Conservation (phyloP, 495 filamentous ascomycete species). For the Extremus antarcticus region DNA sequence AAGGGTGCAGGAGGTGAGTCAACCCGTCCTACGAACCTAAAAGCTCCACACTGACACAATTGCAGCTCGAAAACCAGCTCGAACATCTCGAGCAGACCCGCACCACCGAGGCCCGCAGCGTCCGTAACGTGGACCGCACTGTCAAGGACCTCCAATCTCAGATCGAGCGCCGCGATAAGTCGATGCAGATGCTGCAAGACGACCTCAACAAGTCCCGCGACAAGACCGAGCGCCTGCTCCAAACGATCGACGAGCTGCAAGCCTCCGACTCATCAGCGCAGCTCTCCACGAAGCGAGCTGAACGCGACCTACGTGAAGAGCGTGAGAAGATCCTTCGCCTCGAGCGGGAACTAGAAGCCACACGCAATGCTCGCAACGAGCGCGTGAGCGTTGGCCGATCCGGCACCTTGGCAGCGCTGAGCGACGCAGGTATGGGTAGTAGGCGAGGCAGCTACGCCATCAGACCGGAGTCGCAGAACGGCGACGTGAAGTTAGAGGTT, state of each 20-base stretch:
- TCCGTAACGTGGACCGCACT: conserved; percentile 87
- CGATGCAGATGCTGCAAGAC: conserved; percentile 63
- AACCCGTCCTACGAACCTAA: conserved; percentile 8
- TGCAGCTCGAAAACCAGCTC: conserved; percentile 79
- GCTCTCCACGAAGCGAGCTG: conserved; percentile 67
- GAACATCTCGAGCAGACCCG: conserved; percentile 72
- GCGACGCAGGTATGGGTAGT: conserved; percentile 30
- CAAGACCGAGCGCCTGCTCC: conserved; percentile 76
- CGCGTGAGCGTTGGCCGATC: conserved; percentile 34
- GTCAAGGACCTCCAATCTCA: conserved; percentile 89
- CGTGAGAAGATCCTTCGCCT: conserved; percentile 69
- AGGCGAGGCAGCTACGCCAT: conserved; percentile 30
- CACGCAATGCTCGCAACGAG: conserved; percentile 73
- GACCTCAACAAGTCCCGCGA: conserved; percentile 76
- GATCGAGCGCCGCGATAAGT: conserved; percentile 84
- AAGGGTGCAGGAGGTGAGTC: conserved; percentile 83
- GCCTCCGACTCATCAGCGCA: conserved; percentile 69
- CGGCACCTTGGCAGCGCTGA: conserved; percentile 25
- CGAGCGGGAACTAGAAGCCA: conserved; percentile 83
- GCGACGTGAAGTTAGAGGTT: conserved; percentile 25
- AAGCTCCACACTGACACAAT: conserved; percentile 15
- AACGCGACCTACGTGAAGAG: conserved; percentile 85
- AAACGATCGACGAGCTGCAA: conserved; percentile 88
- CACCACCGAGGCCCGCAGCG: conserved; percentile 67
- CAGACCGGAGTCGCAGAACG: conserved; percentile 14